Evolutionary conservation across 371 early-diverging fungal genomes (phyloP), one percentile per base, ranked within the genome.

Genomic region (Blakeslea trispora): DNA sequence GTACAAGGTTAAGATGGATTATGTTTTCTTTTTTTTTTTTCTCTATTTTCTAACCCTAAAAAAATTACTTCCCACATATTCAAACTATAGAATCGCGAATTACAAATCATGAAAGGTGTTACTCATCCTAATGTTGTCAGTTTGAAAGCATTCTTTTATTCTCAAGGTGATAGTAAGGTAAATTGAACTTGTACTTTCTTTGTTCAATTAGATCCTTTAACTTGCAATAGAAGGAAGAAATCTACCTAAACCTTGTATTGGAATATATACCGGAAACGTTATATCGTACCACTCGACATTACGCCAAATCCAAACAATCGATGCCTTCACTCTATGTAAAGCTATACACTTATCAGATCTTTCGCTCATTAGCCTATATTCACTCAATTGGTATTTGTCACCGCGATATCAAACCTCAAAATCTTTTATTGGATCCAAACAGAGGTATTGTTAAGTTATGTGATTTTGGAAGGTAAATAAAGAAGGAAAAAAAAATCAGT

Each of bases 351-450:
- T 97, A 97, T 71, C 98, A 99, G 66, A 69, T 99, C 50, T 90
- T 96, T 81, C 84, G 96, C 49, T 91, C 98, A 46, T 82, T 99
- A 50, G 93, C 94, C 46, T 96, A 94, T 69, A 93, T 94, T 63
- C 99, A 99, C 76, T 84, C 94, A 18, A 78, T 91, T 50, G 99
- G 99, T 23, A 95, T 90, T 42, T 85, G 85, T 50, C 85, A 85
- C 57, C 86, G 99, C 54, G 99, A 99, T 74, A 96, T 99, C 68
- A 99, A 99, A 79, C 99, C 99, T 54, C 99, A 98, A 72, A 99
- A 99, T 71, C 74, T 99, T 69, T 84, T 99, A 34, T 84, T 99
- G 50, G 92, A 99, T 79, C 93, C 94, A 45, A 64, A 73, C 24
- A 87, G 86, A 9, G 97, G 97, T 24, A 81, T 95, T 31, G 79